Evolutionary conservation across 2,329 filamentous ascomycete genomes (phyloP), one percentile per base, ranked within the genome.

Genomic region (Aspergillus ibericus): DNA sequence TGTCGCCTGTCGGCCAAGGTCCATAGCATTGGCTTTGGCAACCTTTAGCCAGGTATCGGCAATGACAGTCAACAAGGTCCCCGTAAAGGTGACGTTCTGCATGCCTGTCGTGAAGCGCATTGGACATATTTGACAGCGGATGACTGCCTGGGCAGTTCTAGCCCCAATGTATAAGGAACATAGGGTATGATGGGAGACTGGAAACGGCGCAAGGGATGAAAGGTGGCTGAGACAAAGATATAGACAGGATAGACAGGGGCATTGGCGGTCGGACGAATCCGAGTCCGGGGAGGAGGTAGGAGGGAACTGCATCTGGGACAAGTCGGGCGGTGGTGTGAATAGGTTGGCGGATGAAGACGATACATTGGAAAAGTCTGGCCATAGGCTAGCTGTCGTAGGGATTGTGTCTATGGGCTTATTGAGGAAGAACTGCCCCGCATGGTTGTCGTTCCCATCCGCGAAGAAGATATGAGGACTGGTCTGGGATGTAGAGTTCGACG

Each of bases 41-140:
- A 80, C 68, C 2, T 74, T 72, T 10, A 78, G 67, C 78, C 78
- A 81, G 22, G 72, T 67, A 56, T 80, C 78, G 20, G 75, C 77
- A 16, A 78, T 63, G 18, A 79, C 73, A n/a, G 72, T 80, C 47
- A 81, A 65, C 12, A 80, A 66, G 10, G 78, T 79, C 12, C 74
- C 75, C n/a, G 74, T 72, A 50, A 80, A 72, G 76, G 79, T 80
- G 46, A 80, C 72, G 53, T 81, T 81, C 59, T 80, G 78, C 22
- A 77, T 64, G 6, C 73, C 72, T 1, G 77, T 75, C 34, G 75
- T 71, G 56, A 79, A 79, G 34, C 66, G 70, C 36, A 72, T 70
- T 1, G 78, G 78, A 58, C 78, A 81, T 16, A 71, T 63, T 44
- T 69, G 63, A 60, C 78, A 81, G 60, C 75, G 76, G 25, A 80